Conservation (phyloP, 306 rosid genomes). For the Rosa rugosa region DNA sequence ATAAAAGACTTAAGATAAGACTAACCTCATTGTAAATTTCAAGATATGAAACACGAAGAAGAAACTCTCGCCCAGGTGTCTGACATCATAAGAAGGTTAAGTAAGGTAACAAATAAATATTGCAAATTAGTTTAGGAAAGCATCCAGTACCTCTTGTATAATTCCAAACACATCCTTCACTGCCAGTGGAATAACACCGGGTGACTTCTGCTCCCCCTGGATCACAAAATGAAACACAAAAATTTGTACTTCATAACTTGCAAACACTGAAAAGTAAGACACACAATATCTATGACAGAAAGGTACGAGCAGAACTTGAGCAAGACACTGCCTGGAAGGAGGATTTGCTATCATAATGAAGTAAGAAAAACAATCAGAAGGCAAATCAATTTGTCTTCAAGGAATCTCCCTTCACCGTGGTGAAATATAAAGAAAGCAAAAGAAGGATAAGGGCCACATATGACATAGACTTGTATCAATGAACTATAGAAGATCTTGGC, state of each 20-base stretch:
- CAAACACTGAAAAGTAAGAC: conserved; percentile 11
- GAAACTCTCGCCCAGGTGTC: conserved; percentile 84
- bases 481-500: neutral
- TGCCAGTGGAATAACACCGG: conserved; percentile 86
- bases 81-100: conserved; percentile 35
- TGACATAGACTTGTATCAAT: neutral
- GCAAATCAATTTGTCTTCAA: neutral
- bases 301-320: neutral
- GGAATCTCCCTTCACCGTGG: neutral
- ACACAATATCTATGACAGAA: neutral
- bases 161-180: conserved; percentile 87
- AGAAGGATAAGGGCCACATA: neutral
- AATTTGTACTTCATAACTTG: conserved; percentile 8
- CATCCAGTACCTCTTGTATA: conserved; percentile 71
- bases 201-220: conserved; percentile 92
- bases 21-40: conserved; percentile 94
- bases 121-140: conserved; percentile 4
- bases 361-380: neutral
- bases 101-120: neutral
- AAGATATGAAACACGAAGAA: conserved; percentile 83
- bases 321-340: neutral
- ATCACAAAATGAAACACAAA: conserved; percentile 22
- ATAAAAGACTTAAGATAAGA: conserved; percentile 7
- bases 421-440: neutral
- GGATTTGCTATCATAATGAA: neutral